A percentile compares a stretch with the other conserved stretches of the same genome.
Evolutionary conservation across 352 stramenopile genomes (phyloP).

Genomic region (Globisporangium mamillatum): DNA sequence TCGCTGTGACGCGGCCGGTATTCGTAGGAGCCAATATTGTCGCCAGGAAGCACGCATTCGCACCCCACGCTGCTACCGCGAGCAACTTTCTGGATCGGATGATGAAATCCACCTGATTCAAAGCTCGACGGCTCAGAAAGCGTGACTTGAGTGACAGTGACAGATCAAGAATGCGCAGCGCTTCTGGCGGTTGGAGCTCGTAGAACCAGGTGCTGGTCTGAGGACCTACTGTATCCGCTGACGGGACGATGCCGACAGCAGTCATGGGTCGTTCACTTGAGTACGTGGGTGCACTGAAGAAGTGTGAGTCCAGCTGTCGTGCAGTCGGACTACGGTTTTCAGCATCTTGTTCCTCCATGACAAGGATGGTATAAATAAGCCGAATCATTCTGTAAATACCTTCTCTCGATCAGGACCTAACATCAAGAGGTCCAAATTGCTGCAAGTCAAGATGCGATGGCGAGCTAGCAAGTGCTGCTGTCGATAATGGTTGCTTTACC

Average conservation of each 20-base stretch:
- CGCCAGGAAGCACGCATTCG: slow-evolving; percentile 4
- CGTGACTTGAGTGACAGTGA: slow-evolving; percentile 24
- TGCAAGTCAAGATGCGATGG: too few species aligned
- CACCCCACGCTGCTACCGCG: not conserved
- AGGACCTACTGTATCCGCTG: not conserved
- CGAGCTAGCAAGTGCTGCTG: too few species aligned
- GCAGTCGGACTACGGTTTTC: not conserved
- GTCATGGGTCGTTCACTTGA: not conserved
- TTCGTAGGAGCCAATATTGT: not conserved
- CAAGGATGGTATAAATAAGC: too few species aligned
- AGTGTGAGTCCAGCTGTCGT: too few species aligned
- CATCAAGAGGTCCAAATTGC: too few species aligned
- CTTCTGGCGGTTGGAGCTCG: slow-evolving; percentile 5
- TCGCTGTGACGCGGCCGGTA: not conserved
- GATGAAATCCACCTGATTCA: not conserved
- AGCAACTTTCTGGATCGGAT: not conserved
- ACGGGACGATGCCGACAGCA: not conserved
- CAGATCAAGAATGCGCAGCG: slow-evolving; percentile 15
- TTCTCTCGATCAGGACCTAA: too few species aligned
- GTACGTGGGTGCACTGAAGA: not conserved
- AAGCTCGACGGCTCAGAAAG: slow-evolving; percentile 7
- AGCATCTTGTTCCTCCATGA: not conserved
- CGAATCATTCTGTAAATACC: too few species aligned
- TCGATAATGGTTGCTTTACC: too few species aligned
- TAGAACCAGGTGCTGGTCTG: slow-evolving; percentile 1